A percentile compares a stretch with the other conserved stretches of the same genome.
These are phyloP conservation scores for Hysterium pulicare DNA, from an alignment of 2,329 filamentous ascomycete genomes.

Conservation along the genomic window DNA sequence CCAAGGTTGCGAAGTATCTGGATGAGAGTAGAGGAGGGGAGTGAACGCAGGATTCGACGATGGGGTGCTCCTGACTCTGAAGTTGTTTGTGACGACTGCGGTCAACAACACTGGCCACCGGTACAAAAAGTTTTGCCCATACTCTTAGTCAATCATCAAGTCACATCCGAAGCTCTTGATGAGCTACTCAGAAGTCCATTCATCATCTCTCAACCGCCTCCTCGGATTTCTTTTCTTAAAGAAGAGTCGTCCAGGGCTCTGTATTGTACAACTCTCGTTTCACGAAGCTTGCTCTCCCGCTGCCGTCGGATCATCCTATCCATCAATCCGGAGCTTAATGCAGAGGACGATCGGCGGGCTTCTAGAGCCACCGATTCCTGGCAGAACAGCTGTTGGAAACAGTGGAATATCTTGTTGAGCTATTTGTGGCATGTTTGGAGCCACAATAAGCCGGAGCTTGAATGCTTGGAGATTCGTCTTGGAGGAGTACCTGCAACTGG, in stretches of 20 bases:
- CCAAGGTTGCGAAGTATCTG: background rate
- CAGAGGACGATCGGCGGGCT: background rate
- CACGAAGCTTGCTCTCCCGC: background rate
- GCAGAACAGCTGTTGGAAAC: background rate
- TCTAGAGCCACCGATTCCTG: background rate
- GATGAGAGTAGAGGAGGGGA: background rate
- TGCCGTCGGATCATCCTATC: background rate
- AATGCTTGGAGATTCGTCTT: background rate
- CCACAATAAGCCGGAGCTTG: background rate
- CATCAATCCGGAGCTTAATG: background rate
- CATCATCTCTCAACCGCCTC: slow-evolving; percentile 1
- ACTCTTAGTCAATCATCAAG: slow-evolving; percentile 4
- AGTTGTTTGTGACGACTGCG: background rate
- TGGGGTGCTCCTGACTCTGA: background rate
- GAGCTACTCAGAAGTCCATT: slow-evolving; percentile 4
- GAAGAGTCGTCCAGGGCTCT: background rate
- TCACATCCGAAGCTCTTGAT: slow-evolving; percentile 1
- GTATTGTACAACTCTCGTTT: background rate
- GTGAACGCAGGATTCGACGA: background rate
- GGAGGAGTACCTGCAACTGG: slow-evolving; percentile 1
- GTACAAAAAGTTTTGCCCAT: background rate
- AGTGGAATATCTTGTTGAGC: background rate
- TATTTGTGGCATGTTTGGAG: slow-evolving; percentile 2
- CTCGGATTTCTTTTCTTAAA: background rate
- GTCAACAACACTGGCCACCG: background rate